Evolutionary conservation across 2,329 filamentous ascomycete genomes (phyloP).

Genomic region (Emergomyces africanus): DNA sequence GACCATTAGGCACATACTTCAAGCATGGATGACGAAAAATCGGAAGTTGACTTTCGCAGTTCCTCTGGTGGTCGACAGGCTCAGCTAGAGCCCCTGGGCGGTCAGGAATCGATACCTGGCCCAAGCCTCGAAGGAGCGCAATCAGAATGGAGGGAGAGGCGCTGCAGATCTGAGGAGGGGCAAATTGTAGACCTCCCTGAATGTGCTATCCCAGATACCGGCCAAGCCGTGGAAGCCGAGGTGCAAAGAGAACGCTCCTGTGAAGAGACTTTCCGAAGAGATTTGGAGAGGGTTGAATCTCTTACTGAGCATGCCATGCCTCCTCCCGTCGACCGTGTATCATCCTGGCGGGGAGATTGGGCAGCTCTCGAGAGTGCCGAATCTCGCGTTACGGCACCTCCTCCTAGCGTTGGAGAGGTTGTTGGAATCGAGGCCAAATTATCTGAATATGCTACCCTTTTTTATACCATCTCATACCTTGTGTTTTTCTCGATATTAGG

Average conservation of each 20-base stretch:
- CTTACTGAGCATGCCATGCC: constrained; percentile 22
- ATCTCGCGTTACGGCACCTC: constrained; percentile 11
- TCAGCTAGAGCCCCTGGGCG: too few species aligned
- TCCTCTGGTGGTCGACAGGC: neutral
- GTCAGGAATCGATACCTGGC: neutral
- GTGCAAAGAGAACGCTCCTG: neutral
- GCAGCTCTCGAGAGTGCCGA: constrained; percentile 24
- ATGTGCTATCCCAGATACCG: neutral
- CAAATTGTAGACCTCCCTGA: neutral
- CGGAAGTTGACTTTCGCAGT: neutral
- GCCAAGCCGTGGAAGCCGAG: constrained; percentile 2
- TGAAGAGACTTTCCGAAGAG: constrained; percentile 4
- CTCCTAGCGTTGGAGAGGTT: constrained; percentile 6
- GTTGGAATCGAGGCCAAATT: constrained; percentile 15
- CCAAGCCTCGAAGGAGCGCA: neutral
- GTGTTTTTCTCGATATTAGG: constrained; percentile 76
- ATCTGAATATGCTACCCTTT: constrained; percentile 42
- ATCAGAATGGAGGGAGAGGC: neutral
- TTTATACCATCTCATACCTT: constrained; percentile 69
- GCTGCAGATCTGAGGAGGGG: neutral
- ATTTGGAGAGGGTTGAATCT: constrained; percentile 5
- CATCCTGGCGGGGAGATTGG: constrained; percentile 23
- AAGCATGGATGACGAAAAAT: constrained; percentile 1
- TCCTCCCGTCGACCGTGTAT: constrained; percentile 33
- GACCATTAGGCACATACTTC: neutral